Evolutionary conservation across 768 basidiomycete genomes (phyloP), one percentile per base, ranked within the genome.

Genomic region (Mrakia gelida): DNA sequence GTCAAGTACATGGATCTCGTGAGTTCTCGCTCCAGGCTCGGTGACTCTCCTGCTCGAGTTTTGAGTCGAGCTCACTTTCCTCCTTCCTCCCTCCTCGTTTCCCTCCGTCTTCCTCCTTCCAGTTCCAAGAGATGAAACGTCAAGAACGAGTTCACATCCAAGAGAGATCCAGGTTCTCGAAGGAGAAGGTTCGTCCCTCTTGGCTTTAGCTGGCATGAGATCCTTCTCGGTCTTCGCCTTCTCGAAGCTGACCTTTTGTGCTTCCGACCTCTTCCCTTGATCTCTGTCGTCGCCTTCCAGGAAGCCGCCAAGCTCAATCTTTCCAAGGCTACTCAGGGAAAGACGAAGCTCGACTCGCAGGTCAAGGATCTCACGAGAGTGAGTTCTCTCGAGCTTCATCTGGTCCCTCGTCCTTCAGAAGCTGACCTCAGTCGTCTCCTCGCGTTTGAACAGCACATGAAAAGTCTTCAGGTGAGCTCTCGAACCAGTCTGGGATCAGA

Each of bases 41-140:
- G 8, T 49, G 34, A 32, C 45, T 43, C 67, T 34, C 70, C 23
- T 49, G 18, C 45, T n/a, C 38, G 67, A 70, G 67, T 38, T 70
- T 41, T 52, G 49, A 52, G 18, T 52, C 49, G 67, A 70, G 67
- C 67, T 70, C 67, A 70, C 34, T 41, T 70, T 45, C 68, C n/a
- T 13, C 45, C 28, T 45, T 8, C 21, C 32, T 21, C 45, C 68
- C n/a, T 49, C 11, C 26, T 49, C 43, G 43, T 30, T 71, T 41
- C 4, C 11, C 43, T 26, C 34, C 68, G n/a, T 28, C 26, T n/a
- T 38, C 16, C 23, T 9, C 41, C 28, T 3, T 43, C n/a, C 81
- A 95, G 93, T 95, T 94, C 84, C 92, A 92, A 81, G 93, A 94
- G 84, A 86, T 93, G 83, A 94, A 94, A 84, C 88, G 92, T 73